These are phyloP conservation scores for Sporothrix protearum DNA, from an alignment of 2,329 filamentous ascomycete species.

Conservation along the genomic window DNA sequence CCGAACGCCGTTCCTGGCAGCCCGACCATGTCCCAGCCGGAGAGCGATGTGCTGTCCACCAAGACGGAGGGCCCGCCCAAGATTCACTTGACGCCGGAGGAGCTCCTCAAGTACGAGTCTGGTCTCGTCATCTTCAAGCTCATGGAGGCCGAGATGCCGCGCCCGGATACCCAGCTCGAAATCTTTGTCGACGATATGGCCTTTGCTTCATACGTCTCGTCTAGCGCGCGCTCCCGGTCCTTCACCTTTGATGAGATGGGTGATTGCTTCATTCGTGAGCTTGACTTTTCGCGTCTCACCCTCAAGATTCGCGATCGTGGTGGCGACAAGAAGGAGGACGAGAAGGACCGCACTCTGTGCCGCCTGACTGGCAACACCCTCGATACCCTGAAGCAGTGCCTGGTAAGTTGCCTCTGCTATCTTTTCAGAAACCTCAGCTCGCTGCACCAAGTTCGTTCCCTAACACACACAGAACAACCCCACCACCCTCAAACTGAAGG, in stretches of 20 bases:
- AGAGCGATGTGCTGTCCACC: neutral
- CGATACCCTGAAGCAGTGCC: constrained; percentile 79
- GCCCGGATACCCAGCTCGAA: constrained; percentile 73
- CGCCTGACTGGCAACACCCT: constrained; percentile 81
- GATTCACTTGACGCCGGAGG: constrained; percentile 71
- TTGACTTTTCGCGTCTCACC: constrained; percentile 94
- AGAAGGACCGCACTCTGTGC: constrained; percentile 68
- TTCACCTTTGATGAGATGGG: constrained; percentile 87
- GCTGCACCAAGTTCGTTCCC: neutral
- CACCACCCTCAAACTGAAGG: constrained; percentile 74
- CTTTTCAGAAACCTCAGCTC: too few relatives aligned
- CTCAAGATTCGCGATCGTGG: constrained; percentile 78
- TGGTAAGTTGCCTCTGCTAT: constrained; percentile 54
- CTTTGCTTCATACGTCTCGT: constrained; percentile 82
- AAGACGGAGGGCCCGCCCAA: constrained; percentile 60
- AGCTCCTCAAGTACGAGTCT: constrained; percentile 81
- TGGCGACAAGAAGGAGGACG: constrained; percentile 62
- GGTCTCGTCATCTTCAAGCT: constrained; percentile 93
- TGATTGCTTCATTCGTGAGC: constrained; percentile 90
- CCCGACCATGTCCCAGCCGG: constrained; percentile 45
- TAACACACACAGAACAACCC: constrained; percentile 68
- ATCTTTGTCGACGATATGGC: constrained; percentile 92
- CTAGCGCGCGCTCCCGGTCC: constrained; percentile 64
- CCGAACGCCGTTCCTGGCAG: constrained; percentile 29
- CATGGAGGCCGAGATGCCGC: constrained; percentile 79